A percentile compares a stretch with the other conserved stretches of the same genome.
phyloP scores from a whole-genome alignment of 2,329 filamentous ascomycete species.

The Scedosporium aurantiacum region DNA sequence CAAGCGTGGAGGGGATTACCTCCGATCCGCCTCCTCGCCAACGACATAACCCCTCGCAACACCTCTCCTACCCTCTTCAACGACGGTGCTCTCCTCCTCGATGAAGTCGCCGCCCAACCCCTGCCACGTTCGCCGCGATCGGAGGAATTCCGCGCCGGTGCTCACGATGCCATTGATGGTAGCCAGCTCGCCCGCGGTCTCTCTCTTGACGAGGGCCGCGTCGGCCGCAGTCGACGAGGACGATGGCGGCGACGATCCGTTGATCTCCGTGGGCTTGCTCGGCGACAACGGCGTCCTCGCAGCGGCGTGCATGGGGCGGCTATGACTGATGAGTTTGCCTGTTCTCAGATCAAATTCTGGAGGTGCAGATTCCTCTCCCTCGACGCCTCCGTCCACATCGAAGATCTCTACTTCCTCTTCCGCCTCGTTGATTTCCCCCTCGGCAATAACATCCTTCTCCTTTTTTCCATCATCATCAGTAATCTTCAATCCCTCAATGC shows the following conservation, averaged over 20 bases:
- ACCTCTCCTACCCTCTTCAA: conserved; percentile 80
- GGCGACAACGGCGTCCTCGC: conserved; percentile 10
- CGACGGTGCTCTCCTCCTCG: conserved; percentile 47
- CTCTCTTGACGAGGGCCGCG: conserved; percentile 44
- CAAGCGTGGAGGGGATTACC: neutral
- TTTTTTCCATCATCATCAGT: conserved; percentile 16
- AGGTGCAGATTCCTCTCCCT: conserved; percentile 62
- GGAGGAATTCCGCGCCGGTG: conserved; percentile 79
- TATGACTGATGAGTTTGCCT: conserved; percentile 68
- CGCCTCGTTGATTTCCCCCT: conserved; percentile 12
- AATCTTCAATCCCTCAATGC: conserved; percentile 61
- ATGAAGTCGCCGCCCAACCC: conserved; percentile 81
- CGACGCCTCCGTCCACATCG: conserved; percentile 32
- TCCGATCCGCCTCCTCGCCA: conserved; percentile 38
- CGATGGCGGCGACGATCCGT: conserved; percentile 13
- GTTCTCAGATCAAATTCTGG: conserved; percentile 91
- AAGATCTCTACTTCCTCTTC: conserved; percentile 13
- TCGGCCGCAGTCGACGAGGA: conserved; percentile 22
- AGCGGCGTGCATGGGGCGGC: conserved; percentile 57
- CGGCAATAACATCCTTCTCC: conserved; percentile 11
- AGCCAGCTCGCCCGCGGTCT: conserved; percentile 54
- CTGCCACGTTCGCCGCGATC: conserved; percentile 77
- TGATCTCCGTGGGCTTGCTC: conserved; percentile 15
- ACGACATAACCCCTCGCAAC: conserved; percentile 82
- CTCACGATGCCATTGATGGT: conserved; percentile 79